phyloP scores from a whole-genome alignment of 257 asterid species.

The Prunella vulgaris region DNA sequence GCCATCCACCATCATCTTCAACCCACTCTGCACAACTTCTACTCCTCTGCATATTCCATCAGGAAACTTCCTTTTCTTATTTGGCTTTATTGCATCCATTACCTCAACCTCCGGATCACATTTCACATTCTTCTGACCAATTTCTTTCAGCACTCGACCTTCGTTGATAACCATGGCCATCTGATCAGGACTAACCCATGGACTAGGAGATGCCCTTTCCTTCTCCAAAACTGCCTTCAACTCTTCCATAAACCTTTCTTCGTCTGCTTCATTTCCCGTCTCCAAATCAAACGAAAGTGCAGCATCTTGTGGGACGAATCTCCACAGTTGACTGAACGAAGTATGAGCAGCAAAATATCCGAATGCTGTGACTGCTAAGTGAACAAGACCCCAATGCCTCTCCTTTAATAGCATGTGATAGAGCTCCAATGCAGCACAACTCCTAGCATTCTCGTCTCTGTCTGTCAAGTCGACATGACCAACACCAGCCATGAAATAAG shows the following conservation, averaged over 20 bases:
- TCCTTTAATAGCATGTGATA: conserved; percentile 76
- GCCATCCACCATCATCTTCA: conserved; percentile 76
- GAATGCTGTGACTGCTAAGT: conserved; percentile 67
- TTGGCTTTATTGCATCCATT: conserved; percentile 55
- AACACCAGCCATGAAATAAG: conserved; percentile 81
- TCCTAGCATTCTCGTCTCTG: conserved; percentile 50
- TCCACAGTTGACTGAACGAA: conserved; percentile 75
- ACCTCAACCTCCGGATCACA: conserved; percentile 20
- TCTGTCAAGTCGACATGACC: conserved; percentile 55
- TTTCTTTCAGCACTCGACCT: conserved; percentile 47
- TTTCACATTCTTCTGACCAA: conserved; percentile 15
- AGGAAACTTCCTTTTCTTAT: conserved; percentile 77
- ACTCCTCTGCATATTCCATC: conserved; percentile 74
- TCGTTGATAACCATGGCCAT: conserved; percentile 49
- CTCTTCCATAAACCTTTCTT: conserved; percentile 82
- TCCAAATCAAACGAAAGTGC: conserved; percentile 78
- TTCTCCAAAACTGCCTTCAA: conserved; percentile 76
- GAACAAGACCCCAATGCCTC: conserved; percentile 88
- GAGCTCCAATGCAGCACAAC: conserved; percentile 70
- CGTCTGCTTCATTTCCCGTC: conserved; percentile 58
- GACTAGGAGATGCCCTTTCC: conserved; percentile 44
- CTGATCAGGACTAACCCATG: conserved; percentile 36
- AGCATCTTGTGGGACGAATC: conserved; percentile 86
- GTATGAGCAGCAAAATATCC: conserved; percentile 83
- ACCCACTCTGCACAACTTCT: conserved; percentile 67